A percentile compares a stretch with the other conserved stretches of the same genome.
Conservation (phyloP, 2,329 filamentous ascomycete species). For the Botryotinia convoluta region DNA sequence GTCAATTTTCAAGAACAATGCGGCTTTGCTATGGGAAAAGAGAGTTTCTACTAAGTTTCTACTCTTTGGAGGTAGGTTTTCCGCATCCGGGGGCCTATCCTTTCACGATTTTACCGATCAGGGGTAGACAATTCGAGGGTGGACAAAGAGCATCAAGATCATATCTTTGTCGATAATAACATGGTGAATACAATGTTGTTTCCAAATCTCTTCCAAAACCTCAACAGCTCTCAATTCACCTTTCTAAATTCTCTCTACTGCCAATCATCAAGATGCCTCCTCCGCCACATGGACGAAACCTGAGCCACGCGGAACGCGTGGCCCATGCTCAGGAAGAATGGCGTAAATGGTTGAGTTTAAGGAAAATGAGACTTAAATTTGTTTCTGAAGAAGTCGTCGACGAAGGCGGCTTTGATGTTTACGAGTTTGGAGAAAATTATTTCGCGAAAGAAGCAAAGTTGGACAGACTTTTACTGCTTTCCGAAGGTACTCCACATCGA, state of each 20-base stretch:
- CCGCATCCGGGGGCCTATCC: slow-evolving; percentile 3
- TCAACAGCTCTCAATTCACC: neutral
- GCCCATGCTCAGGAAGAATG: neutral
- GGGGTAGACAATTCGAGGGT: neutral
- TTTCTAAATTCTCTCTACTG: neutral
- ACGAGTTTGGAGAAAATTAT: neutral
- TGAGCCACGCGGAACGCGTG: neutral
- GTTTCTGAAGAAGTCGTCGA: neutral
- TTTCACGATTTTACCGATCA: neutral
- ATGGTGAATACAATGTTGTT: neutral
- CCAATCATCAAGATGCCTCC: slow-evolving; percentile 1
- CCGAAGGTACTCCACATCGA: neutral
- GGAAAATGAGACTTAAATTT: neutral
- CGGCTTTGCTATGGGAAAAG: neutral
- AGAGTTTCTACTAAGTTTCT: neutral
- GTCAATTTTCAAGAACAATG: neutral
- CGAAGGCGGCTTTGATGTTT: neutral
- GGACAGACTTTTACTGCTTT: neutral
- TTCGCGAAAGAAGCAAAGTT: neutral
- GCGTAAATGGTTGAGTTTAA: neutral
- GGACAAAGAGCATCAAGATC: slow-evolving; percentile 6
- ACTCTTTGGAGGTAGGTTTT: neutral
- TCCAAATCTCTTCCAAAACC: neutral
- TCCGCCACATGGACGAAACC: neutral
- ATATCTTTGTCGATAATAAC: neutral